A percentile compares a stretch with the other conserved stretches of the same genome.
phyloP scores from a whole-genome alignment of 768 basidiomycete genomes.

The Boletellus ananas region DNA sequence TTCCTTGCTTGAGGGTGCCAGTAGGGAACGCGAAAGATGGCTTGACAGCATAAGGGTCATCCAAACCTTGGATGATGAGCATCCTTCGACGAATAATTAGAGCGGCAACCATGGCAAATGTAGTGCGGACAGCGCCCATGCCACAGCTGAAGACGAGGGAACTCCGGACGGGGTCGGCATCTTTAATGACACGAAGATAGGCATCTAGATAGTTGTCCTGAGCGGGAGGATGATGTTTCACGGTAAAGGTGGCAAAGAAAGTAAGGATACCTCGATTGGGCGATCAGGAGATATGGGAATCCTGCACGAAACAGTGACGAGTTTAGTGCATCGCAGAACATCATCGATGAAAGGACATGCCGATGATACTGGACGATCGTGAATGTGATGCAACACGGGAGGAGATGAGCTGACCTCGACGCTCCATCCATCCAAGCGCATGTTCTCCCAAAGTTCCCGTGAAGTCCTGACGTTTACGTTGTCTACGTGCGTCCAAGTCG shows the following conservation, averaged over 20 bases:
- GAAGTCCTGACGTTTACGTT: conserved; percentile 79
- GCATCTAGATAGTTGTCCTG: conserved; percentile 95
- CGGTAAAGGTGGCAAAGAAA: background rate
- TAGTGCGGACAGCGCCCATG: conserved; percentile 94
- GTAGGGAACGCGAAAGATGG: conserved; percentile 12
- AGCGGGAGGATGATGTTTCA: background rate
- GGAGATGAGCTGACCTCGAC: conserved; percentile 59
- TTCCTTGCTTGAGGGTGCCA: conserved; percentile 13
- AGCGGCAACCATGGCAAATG: conserved; percentile 96
- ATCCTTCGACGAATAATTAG: conserved; percentile 81
- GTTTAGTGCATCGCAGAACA: conserved; percentile 10
- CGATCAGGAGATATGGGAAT: conserved; percentile 95
- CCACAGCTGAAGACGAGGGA: conserved; percentile 94
- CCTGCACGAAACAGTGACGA: conserved; percentile 34
- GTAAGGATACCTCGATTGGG: conserved; percentile 69
- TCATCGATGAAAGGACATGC: conserved; percentile 33
- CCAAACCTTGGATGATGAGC: conserved; percentile 53
- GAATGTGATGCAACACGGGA: conserved; percentile 7
- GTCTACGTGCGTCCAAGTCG: conserved; percentile 94
- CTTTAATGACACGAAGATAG: conserved; percentile 77
- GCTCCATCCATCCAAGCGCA: conserved; percentile 82
- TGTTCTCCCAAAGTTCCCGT: conserved; percentile 77
- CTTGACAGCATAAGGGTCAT: conserved; percentile 72
- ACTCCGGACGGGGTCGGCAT: conserved; percentile 74
- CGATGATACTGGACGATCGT: conserved; percentile 62